Percentiles rank a stretch among this genome's conserved stretches.
Conservation (phyloP, 2,329 filamentous ascomycete genomes). For the Akanthomyces dipterigenus region DNA sequence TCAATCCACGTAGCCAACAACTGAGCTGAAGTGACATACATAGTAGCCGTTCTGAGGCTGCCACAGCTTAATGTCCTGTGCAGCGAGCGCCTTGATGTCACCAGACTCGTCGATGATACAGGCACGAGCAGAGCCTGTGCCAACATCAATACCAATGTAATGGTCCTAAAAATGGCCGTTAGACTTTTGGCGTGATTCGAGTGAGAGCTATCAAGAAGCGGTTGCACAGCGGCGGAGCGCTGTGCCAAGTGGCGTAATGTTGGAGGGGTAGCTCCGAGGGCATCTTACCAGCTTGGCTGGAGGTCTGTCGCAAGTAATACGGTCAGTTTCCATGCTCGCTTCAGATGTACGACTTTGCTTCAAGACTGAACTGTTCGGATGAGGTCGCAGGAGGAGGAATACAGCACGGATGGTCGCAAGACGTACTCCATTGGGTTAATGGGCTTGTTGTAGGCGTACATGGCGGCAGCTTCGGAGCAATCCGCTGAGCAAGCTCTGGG, state of each 20-base stretch:
- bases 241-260: background rate
- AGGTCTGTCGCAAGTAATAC: background rate
- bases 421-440: constrained; percentile 34
- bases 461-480: constrained; percentile 13
- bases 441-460: constrained; percentile 32
- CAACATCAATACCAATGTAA: constrained; percentile 87
- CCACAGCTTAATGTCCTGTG: constrained; percentile 74
- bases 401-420: constrained; percentile 1
- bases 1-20: constrained; percentile 11
- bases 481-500: too few relatives aligned
- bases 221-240: background rate
- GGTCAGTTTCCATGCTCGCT: background rate
- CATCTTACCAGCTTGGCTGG: constrained; percentile 9
- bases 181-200: background rate
- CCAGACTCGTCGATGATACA: constrained; percentile 91
- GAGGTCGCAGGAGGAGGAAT: background rate
- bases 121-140: constrained; percentile 88
- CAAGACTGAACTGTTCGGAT: background rate
- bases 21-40: constrained; percentile 35
- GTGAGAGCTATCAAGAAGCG: background rate
- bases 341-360: constrained; percentile 7
- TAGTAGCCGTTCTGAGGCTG: constrained; percentile 71
- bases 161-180: constrained; percentile 38
- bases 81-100: constrained; percentile 72
- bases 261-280: constrained; percentile 4